phyloP scores from a whole-genome alignment of 495 filamentous ascomycete species.

The Coniosporium apollinis region DNA sequence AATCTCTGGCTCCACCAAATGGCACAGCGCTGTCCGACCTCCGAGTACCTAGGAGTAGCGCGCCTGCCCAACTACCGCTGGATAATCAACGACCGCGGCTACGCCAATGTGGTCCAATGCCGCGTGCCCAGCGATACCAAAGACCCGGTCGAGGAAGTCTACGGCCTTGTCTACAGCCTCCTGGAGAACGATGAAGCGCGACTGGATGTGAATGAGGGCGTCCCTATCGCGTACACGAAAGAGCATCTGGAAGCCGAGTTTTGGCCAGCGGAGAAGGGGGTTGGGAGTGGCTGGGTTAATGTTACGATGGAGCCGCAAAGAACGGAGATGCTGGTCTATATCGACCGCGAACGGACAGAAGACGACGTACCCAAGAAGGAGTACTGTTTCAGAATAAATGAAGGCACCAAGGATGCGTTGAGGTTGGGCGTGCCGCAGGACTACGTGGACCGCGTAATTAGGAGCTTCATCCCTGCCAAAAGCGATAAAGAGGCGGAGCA shows the following conservation, averaged over 20 bases:
- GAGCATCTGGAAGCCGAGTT: conserved; percentile 22
- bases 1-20: conserved; percentile 57
- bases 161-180: conserved; percentile 37
- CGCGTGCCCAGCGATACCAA: neutral
- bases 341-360: conserved; percentile 30
- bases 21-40: conserved; percentile 39
- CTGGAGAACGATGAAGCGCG: conserved; percentile 25
- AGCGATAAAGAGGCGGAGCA: conserved; percentile 3
- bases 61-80: conserved; percentile 39
- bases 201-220: conserved; percentile 41
- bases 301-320: too few relatives aligned
- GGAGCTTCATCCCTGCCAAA: conserved; percentile 36
- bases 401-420: conserved; percentile 43
- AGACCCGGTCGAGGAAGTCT: conserved; percentile 14
- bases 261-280: conserved; percentile 15
- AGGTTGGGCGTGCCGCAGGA: conserved; percentile 34
- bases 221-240: conserved; percentile 38
- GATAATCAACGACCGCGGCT: conserved; percentile 50
- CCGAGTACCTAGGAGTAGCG: conserved; percentile 30
- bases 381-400: conserved; percentile 54
- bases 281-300: neutral
- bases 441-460: conserved; percentile 41
- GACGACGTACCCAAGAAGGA: conserved; percentile 35
- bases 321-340: conserved; percentile 36
- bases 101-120: conserved; percentile 44